Evolutionary conservation across 257 asterid species (phyloP), one percentile per base, ranked within the genome.

Genomic region (Rubia yunnanensis): DNA sequence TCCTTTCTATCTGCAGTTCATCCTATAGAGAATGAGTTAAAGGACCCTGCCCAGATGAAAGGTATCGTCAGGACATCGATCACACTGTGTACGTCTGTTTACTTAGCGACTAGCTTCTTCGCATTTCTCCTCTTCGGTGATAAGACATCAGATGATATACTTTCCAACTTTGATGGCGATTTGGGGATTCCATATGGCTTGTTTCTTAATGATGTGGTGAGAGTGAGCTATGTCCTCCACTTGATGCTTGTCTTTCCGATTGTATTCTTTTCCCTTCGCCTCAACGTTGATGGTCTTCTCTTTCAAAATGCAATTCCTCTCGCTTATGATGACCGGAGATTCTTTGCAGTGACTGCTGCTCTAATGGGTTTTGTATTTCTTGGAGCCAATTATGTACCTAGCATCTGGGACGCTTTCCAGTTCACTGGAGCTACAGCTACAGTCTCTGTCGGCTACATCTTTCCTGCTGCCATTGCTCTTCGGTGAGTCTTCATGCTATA

Each of bases 371-470:
- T 89, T 60, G 72, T 89, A 53, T 89, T 87, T 73, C 9, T 87
- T 57, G 97, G 91, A 70, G 97, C 95, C 72, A 89, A 87, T 79
- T 83, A 72, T 23, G 88, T 89, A 26, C 97, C 95, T 50, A 89
- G 88, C 72, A 87, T 87, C 71, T 89, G 97, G 97, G 94, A 84
- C 60, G 97, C 97, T 63, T 89, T 89, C 76, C 97, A 87, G 71
- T 89, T 89, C 74, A 89, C 97, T 30, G 97, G 97, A 30, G 95
- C 97, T 67, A 89, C 97, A 2, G 95, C 97, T 74, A 87, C 94
- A 0, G 94, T 89, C 49, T 48, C 95, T 0, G 95, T 87, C 58
- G 97, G 97, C 31, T 87, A 56, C 80, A 89, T 87, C 50, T 89
- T 87, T 73, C 95, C 97, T 1, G 94, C 94, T 62, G 90, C 90